Base-by-base conservation (phyloP, 2,329 filamentous ascomycete genomes). In the Falciphora oryzae region DNA sequence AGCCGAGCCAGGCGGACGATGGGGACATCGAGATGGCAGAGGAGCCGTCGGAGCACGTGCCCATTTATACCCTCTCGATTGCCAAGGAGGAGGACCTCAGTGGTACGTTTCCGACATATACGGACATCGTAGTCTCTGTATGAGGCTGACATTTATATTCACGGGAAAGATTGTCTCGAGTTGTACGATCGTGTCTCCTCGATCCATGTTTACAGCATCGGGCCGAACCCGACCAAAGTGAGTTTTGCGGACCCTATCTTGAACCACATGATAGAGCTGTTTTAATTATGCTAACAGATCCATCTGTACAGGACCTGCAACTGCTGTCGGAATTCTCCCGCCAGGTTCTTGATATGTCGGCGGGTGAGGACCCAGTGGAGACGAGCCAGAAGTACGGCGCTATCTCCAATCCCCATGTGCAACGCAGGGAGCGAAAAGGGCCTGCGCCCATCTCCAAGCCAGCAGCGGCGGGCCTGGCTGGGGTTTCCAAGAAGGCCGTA, bases 191-290 rank as follows among this genome's bases (percentile, higher is more conserved):
- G 86, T n/a, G 86, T 97, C 64, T 83, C 82, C 0, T 90, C 91
- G 0, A 88, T 97, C 66, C 92, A 97, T 70, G 79, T 98, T 58
- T 98, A 98, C 78, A 97, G 93, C 71, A 73, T 98, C 25, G 88
- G 91, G 57, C 83, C 90, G 1, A 83, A 86, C 53, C 83, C 87
- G 1, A 79, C 93, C 22, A 89, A 88, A 75, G 88, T 85, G 76
- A 57, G 74, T 63, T 35, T 6, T 14, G 0, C 7, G 18, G 13
- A 53, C 4, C 29, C 53, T 10, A 29, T 22, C n/a, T n/a, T n/a
- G n/a, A 6, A 18, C 18, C 16, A 29, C 13, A 58, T 16, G 5
- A 58, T 28, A 2, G 8, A 18, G 28, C 10, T 28, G 27, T 58
- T 27, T 18, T 3, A 27, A 13, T 16, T 13, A 28, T 25, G 8